These are phyloP conservation scores for Gentiana dahurica DNA, from an alignment of 257 asterid species.

Conservation along the genomic window DNA sequence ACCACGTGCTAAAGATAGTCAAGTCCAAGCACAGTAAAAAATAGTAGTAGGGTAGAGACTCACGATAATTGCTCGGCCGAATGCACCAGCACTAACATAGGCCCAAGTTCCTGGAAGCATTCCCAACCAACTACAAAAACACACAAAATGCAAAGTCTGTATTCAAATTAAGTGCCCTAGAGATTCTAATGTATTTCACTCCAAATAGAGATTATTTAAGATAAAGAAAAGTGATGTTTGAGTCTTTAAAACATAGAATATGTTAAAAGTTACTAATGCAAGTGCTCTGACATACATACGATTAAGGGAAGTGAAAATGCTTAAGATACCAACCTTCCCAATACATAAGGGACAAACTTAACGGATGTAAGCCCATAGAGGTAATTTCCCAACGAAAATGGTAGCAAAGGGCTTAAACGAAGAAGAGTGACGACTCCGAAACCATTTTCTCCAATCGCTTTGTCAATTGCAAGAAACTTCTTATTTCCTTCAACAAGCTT, in stretches of 20 bases:
- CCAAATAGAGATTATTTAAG: neutral
- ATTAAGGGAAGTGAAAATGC: neutral
- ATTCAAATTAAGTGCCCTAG: neutral
- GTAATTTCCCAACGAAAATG: slow-evolving; percentile 93
- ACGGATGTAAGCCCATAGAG: slow-evolving; percentile 94
- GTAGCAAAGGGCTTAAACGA: slow-evolving; percentile 97
- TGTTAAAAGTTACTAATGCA: too few species aligned
- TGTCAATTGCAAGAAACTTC: slow-evolving; percentile 91
- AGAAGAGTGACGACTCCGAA: slow-evolving; percentile 93
- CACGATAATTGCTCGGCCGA: slow-evolving; percentile 89
- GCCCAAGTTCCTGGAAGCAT: slow-evolving; percentile 99
- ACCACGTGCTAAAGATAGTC: neutral
- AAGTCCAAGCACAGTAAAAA: neutral
- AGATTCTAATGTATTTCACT: neutral
- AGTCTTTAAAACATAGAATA: too few species aligned
- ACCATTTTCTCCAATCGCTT: slow-evolving; percentile 94
- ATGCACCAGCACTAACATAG: slow-evolving; percentile 96
- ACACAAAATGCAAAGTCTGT: slow-evolving; percentile 1
- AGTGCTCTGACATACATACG: too few species aligned
- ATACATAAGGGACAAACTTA: slow-evolving; percentile 76
- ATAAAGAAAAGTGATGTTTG: too few species aligned
- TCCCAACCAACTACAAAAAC: slow-evolving; percentile 77
- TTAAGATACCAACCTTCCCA: slow-evolving; percentile 63
- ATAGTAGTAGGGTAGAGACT: slow-evolving; percentile 18
- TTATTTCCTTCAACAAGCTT: slow-evolving; percentile 94